Evolutionary conservation across 129 eudicot genomes (phyloP), one percentile per base, ranked within the genome.

Genomic region (Pseudognaphalium luteoalbum): DNA sequence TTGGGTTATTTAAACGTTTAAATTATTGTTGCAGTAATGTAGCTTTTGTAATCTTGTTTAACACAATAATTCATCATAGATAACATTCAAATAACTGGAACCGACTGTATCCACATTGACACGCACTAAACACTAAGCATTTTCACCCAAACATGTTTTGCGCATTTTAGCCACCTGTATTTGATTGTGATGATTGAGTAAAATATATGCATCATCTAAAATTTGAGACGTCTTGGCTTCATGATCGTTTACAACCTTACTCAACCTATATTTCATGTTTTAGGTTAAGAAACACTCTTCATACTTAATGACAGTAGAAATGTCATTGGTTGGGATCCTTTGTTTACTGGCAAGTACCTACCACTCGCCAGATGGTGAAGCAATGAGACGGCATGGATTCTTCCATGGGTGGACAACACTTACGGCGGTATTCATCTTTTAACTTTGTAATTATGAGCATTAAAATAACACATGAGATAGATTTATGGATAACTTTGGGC

Each of bases 261-360:
- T 3, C 6, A 50, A 39, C 34, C 67, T 37, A 5, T 33, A 54
- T 66, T 29, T 3, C 20, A 41, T 73, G 44, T 71, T 57, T 21
- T 78, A 91, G 99, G 96, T 95, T 61, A 95, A 91, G 89, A 91
- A 95, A 74, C 97, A 85, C 82, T 33, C 96, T 9, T 87, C 99
- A 33, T 95, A 95, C 77, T 75, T 95, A 88, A 95, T 95, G 99
- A 95, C 99, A 1, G 85, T 95, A 37, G 99, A 95, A 74, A 95
- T 95, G 99, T 95, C 99, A 37, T 73, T 89, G 76, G 86, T 95
- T 69, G 97, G 99, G 72, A 95, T 90, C 82, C 83, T 91, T 81
- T 91, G 96, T 80, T 73, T 95, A 78, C 76, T 95, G 78, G 93
- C 90, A 66, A 95, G 99, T 86, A 83, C 88, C 68, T 91, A 37